phyloP scores from a whole-genome alignment of 2,329 filamentous ascomycete genomes.

The Didymella segeticola region DNA sequence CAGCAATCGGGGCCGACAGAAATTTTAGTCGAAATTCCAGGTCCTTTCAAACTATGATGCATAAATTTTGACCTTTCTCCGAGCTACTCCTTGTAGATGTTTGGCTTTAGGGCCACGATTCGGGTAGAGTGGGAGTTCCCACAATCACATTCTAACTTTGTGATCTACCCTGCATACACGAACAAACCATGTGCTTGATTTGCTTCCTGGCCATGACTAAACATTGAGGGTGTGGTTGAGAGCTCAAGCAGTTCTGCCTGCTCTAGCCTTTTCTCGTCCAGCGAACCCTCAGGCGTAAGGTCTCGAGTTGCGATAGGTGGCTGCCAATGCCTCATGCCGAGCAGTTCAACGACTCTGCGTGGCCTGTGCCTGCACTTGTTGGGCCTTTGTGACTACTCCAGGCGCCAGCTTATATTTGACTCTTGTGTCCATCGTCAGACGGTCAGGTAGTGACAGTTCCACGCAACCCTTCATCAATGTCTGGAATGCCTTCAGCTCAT shows the following conservation, averaged over 20 bases:
- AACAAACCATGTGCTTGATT: not conserved
- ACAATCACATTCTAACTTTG: not conserved
- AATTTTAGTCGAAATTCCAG: no score
- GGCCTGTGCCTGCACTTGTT: constrained; percentile 8
- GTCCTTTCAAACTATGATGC: no score
- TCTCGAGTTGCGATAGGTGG: not conserved
- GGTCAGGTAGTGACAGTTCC: constrained; percentile 63
- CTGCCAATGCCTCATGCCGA: not conserved
- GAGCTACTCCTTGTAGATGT: no score
- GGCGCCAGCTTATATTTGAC: constrained; percentile 56
- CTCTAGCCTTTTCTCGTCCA: not conserved
- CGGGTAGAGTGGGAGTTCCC: no score
- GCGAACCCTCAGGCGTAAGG: not conserved
- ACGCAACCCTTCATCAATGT: constrained; percentile 64
- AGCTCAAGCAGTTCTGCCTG: not conserved
- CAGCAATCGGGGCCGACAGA: no score
- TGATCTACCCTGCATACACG: not conserved
- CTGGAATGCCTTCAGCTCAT: constrained; percentile 62
- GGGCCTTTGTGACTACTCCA: constrained; percentile 16
- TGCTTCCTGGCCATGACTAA: not conserved
- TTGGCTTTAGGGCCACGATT: no score
- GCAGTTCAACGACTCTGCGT: constrained; percentile 27
- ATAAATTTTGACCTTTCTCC: not conserved
- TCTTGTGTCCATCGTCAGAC: constrained; percentile 65
- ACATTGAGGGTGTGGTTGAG: not conserved